Percentiles rank a stretch among this genome's conserved stretches.
Conservation (phyloP, 164 flowering plant genomes). For the Buxus sempervirens region DNA sequence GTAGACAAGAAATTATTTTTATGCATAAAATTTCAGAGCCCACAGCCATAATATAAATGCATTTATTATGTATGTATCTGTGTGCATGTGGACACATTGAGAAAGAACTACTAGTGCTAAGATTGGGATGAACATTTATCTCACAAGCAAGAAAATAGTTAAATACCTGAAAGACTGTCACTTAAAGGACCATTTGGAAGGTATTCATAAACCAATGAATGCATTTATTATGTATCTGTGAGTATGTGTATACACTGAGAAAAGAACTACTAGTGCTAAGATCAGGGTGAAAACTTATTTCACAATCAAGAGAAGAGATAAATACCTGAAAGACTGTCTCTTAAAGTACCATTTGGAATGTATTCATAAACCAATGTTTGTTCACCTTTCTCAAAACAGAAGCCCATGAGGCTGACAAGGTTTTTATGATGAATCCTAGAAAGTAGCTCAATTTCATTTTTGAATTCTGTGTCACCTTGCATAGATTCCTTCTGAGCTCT, state of each 20-base stretch:
- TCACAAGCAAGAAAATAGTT: too few species aligned
- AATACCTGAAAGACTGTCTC: constrained; percentile 45
- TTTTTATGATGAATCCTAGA: constrained; percentile 66
- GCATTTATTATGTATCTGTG: too few species aligned
- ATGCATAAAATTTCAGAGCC: too few species aligned
- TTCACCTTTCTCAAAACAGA: constrained; percentile 55
- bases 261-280: neutral
- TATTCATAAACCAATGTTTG: constrained; percentile 61
- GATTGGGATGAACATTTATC: neutral
- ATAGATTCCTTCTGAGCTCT: constrained; percentile 52
- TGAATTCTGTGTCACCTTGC: constrained; percentile 52
- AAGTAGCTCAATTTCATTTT: constrained; percentile 59
- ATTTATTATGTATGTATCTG: too few species aligned
- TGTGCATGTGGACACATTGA: too few species aligned
- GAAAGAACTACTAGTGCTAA: neutral
- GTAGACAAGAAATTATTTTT: too few species aligned
- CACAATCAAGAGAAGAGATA: too few species aligned
- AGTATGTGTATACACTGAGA: too few species aligned
- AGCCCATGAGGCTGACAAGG: constrained; percentile 52
- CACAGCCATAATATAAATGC: too few species aligned
- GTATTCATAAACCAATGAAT: constrained; percentile 57
- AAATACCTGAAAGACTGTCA: constrained; percentile 45
- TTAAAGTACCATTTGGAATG: constrained; percentile 45
- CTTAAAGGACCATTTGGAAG: constrained; percentile 45
- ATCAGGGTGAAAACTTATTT: too few species aligned